Conservation (phyloP, 106 monocot species). For the Dioscorea zingiberensis region DNA sequence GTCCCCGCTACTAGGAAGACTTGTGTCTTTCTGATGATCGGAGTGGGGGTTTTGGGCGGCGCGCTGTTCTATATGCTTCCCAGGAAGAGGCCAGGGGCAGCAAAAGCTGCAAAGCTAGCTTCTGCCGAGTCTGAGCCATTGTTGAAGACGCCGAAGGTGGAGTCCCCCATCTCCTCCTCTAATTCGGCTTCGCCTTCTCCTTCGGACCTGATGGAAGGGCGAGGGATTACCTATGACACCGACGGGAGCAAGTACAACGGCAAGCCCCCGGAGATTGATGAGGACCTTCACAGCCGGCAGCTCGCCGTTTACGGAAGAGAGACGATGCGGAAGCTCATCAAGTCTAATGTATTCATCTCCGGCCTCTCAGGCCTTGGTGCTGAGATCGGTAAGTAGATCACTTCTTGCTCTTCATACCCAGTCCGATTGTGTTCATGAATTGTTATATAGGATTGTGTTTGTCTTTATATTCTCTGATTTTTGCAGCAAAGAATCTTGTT, state of each 20-base stretch:
- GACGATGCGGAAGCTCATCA: conserved; percentile 71
- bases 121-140: not conserved
- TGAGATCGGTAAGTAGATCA: conserved; percentile 47
- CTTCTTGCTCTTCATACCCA: not conserved
- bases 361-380: conserved; percentile 71
- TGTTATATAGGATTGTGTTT: not conserved
- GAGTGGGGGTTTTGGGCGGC: conserved; percentile 22
- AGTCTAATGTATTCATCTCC: conserved; percentile 67
- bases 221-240: too few relatives aligned
- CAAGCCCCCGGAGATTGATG: conserved; percentile 71
- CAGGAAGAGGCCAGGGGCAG: conserved; percentile 39
- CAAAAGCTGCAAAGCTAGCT: conserved; percentile 12
- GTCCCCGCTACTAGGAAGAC: not conserved
- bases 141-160: conserved; percentile 29
- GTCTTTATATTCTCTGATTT: not conserved
- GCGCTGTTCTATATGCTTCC: conserved; percentile 67
- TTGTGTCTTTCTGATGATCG: conserved; percentile 13
- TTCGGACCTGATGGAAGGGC: too few relatives aligned
- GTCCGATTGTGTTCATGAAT: too few relatives aligned
- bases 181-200: not conserved
- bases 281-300: conserved; percentile 86
- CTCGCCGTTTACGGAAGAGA: conserved; percentile 80
- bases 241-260: too few relatives aligned
- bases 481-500: conserved; percentile 84
- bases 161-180: not conserved